phyloP scores from a whole-genome alignment of 2,329 filamentous ascomycete species.

The Diatrype stigma region DNA sequence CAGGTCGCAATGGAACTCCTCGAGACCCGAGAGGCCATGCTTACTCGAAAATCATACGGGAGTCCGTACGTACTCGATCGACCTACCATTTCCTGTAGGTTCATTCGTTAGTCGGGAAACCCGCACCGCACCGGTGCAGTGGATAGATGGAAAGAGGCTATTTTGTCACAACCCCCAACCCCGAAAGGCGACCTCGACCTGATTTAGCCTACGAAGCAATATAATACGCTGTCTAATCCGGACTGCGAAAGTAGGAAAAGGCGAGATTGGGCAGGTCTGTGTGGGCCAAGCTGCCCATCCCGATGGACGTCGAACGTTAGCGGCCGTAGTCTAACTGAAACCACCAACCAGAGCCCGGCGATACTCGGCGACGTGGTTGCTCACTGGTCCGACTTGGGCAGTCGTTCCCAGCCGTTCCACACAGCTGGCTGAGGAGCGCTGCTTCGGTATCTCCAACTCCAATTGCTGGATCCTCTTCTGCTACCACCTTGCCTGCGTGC shows the following conservation, averaged over 20 bases:
- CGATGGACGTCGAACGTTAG: neutral
- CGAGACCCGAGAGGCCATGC: no score
- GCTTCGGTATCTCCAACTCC: neutral
- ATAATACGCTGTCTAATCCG: no score
- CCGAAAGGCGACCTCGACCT: no score
- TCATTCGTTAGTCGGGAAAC: no score
- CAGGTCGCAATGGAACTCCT: no score
- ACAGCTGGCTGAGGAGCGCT: neutral
- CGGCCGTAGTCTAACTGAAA: neutral
- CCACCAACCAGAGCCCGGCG: neutral
- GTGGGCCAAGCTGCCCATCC: neutral
- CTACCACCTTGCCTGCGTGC: neutral
- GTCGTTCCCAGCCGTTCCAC: neutral
- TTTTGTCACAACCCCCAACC: no score
- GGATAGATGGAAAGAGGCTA: no score
- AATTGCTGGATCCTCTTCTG: neutral
- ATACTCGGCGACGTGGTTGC: neutral
- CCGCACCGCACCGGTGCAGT: no score
- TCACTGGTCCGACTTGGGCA: neutral
- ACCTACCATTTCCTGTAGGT: no score
- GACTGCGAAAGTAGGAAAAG: neutral
- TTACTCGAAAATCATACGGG: no score
- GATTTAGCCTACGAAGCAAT: no score
- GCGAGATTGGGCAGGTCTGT: neutral
- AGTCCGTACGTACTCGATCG: no score